Evolutionary conservation across 345 rosid genomes (phyloP), one percentile per base, ranked within the genome.

Genomic region (Orychophragmus violaceus): DNA sequence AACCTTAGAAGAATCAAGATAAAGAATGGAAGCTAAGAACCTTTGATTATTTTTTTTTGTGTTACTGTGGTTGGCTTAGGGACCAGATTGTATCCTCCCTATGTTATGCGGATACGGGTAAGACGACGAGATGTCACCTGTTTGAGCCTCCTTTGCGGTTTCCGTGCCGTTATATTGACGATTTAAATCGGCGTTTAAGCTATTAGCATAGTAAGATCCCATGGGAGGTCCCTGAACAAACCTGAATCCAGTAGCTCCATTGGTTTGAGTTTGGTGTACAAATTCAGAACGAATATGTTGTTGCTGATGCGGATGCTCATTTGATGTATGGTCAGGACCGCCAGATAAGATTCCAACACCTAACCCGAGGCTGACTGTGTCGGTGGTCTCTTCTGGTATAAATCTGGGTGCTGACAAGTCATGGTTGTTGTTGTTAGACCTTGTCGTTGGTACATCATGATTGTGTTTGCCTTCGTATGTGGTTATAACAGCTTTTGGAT

Each of bases 401-500:
- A 69, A 62, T 78, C 87, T 86, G 6, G 79, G 66, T 9, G 76
- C 56, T 28, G 82, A 67, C 17, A 83, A 22, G 59, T 83, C 80
- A 44, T 83, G 94, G 13, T 84, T 70, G 53, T 85, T 88, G 78
- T 77, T 84, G 74, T 73, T 83, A 29, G 69, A 74, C 80, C 69
- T 87, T 67, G 91, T 85, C 1, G 82, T 69, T 25, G 97, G 99
- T n/a, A 91, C 99, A 56, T 87, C 92, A 37, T 94, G 99, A 69
- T 87, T 87, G 83, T 94, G 99, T 61, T 88, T 94, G 50, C 99
- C 97, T 79, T 94, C 99, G 44, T 94, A 94, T 30, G 99, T 91
- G 63, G 97, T 94, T 64, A 90, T 88, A 45, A 94, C 95, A 27
- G 99, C 97, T 77, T 88, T 94, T 4, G 84, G 95, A 76, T 91